Evolutionary conservation across 1,139 yeast genomes (phyloP).

Genomic region (Scheffersomyces illinoinensis): DNA sequence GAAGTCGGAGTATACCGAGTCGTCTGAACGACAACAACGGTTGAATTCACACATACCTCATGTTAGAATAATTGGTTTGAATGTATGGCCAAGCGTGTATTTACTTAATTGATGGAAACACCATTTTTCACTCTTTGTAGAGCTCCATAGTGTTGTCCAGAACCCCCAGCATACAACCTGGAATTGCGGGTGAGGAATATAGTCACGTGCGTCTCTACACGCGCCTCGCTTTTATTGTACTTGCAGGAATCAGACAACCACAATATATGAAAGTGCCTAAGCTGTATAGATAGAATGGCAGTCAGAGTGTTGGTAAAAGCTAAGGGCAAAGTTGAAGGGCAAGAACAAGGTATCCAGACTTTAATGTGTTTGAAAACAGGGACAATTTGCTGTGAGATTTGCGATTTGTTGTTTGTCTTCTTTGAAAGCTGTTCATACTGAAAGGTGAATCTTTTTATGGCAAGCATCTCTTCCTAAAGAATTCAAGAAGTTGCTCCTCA

Average conservation of each 20-base stretch:
- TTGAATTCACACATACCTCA: not conserved
- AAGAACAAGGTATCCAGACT: no score
- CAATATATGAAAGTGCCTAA: no score
- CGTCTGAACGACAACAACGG: not conserved
- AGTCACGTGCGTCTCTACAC: not conserved
- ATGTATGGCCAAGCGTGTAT: not conserved
- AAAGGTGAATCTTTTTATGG: no score
- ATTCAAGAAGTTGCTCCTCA: not conserved
- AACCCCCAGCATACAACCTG: not conserved
- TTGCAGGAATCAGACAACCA: not conserved
- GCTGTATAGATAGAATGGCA: no score
- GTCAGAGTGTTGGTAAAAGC: no score
- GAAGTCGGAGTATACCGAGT: not conserved
- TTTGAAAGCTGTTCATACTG: no score
- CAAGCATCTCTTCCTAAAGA: no score
- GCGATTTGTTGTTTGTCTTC: no score
- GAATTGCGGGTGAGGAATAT: not conserved
- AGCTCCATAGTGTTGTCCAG: not conserved
- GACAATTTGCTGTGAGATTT: no score
- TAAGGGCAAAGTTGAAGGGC: no score
- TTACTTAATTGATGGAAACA: not conserved
- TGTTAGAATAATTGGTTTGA: not conserved
- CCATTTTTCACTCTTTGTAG: not conserved
- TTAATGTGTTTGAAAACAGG: no score
- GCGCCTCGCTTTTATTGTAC: not conserved